A percentile compares a stretch with the other conserved stretches of the same genome.
Conservation (phyloP, 305 asterid species). For the Fraxinus floribunda region DNA sequence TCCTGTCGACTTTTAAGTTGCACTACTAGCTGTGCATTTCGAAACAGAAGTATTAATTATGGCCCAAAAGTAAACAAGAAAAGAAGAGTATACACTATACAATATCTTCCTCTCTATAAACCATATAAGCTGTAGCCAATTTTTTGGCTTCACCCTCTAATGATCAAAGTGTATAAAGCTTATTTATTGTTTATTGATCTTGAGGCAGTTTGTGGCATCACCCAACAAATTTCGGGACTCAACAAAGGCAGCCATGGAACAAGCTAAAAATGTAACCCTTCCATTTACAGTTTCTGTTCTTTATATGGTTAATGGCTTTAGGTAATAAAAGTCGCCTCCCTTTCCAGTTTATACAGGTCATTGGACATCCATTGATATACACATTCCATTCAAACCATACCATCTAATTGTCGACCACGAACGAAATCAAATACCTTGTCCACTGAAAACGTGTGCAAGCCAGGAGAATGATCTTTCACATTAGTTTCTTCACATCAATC, state of each 20-base stretch:
- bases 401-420: neutral
- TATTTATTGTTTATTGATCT: neutral
- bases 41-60: neutral
- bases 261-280: neutral
- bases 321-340: neutral
- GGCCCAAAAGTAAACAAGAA: neutral
- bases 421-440: neutral
- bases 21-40: neutral
- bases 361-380: neutral
- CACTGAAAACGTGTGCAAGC: neutral
- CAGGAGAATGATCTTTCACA: neutral
- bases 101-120: neutral
- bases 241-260: neutral
- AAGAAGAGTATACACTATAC: neutral
- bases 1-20: neutral
- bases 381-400: neutral
- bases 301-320: neutral
- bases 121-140: neutral
- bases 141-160: neutral
- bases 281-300: neutral
- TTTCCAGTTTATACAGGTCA: neutral
- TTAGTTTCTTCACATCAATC: neutral
- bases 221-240: neutral
- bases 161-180: neutral
- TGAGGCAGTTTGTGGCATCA: neutral